Evolutionary conservation across 1,139 yeast species (phyloP), one percentile per base, ranked within the genome.

Genomic region (Saccharomyces hybrid): DNA sequence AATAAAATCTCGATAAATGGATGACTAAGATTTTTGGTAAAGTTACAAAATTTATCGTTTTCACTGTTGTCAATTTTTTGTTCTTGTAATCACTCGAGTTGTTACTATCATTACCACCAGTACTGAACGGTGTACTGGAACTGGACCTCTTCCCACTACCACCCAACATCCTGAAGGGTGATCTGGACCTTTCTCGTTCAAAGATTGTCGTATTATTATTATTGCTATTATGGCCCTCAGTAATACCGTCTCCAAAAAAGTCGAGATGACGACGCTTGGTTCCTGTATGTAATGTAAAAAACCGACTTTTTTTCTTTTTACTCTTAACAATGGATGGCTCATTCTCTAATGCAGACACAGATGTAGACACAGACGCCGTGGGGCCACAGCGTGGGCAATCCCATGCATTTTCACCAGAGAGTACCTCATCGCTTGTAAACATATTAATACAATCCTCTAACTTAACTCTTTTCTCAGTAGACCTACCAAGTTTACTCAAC

Each of bases 401-500:
- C 95, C 95, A 86, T 7, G 88, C 86, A 68, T 86, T 84, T 31
- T 85, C 90, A 16, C 87, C 89, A 9, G 81, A 78, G 52, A 86
- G 70, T 0, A 83, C 69, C 67, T 86, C 95, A 57, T 86, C 88
- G 57, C 79, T 79, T 0, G 86, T 83, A 66, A 82, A 86, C 66
- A 83, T 78, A 48, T 79, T 75, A 54, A 86, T 77, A 63, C 95
- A 86, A 58, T 83, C 86, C 46, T 82, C 80, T 51, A 83, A 67
- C 52, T 78, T 75, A 5, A 74, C 70, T 50, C 70, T 67, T 48
- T 71, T 72, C 27, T 65, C 54, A 50, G 66, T 70, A 14, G 70
- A 71, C 38, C 70, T 68, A 16, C 63, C 56, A 1, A 63, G 49
- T 16, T 62, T 47, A 3, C 61, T 51, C 19, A 66, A 63, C 54